Conservation (phyloP, 345 rosid species). For the Salix caprea region DNA sequence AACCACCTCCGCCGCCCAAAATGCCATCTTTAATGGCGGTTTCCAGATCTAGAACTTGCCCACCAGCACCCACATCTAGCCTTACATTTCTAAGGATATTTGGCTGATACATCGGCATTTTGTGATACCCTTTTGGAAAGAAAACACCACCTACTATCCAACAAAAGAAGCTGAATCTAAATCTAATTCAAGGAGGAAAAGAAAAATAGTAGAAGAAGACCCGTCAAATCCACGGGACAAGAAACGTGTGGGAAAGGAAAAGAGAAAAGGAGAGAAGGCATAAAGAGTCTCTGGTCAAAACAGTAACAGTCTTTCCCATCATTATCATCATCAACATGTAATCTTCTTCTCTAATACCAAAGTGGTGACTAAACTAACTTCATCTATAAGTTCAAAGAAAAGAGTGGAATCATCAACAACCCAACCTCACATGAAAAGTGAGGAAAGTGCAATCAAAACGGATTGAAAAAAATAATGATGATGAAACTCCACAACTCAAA, state of each 20-base stretch:
- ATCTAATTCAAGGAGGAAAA: background rate
- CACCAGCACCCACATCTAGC: slow-evolving; percentile 32
- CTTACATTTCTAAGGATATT: slow-evolving; percentile 29
- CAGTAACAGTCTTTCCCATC: slow-evolving; percentile 7
- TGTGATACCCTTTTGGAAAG: slow-evolving; percentile 1
- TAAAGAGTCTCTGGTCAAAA: slow-evolving; percentile 19
- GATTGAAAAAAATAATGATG: background rate
- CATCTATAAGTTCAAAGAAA: slow-evolving; percentile 25
- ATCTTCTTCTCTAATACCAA: slow-evolving; percentile 32
- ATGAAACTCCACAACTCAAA: background rate
- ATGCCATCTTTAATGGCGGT: slow-evolving; percentile 66
- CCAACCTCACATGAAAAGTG: slow-evolving; percentile 19
- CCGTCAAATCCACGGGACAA: slow-evolving; percentile 18
- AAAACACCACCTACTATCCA: background rate
- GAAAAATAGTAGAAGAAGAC: background rate
- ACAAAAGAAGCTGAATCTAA: background rate
- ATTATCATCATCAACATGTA: slow-evolving; percentile 1
- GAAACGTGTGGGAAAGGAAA: slow-evolving; percentile 31
- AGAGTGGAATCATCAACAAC: slow-evolving; percentile 31
- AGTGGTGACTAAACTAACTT: slow-evolving; percentile 13
- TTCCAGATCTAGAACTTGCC: slow-evolving; percentile 57
- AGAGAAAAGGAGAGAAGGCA: background rate
- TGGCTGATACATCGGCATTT: slow-evolving; percentile 59
- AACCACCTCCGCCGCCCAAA: slow-evolving; percentile 45
- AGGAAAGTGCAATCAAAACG: slow-evolving; percentile 6